Evolutionary conservation across 2,329 filamentous ascomycete species (phyloP).

Genomic region (Tetracladium maxilliforme): DNA sequence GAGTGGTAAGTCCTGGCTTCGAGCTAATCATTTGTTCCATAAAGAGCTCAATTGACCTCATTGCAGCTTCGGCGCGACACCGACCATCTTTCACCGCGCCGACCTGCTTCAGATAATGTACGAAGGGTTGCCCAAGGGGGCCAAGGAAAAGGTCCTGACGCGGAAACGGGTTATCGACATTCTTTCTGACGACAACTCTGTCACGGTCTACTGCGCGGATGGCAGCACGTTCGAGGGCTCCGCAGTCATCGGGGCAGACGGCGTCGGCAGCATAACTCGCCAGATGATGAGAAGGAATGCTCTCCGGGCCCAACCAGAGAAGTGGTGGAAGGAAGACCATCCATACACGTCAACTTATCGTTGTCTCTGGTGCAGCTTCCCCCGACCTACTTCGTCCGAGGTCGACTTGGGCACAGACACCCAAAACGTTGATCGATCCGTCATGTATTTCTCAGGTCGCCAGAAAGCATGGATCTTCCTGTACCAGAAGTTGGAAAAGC

Average conservation of each 20-base stretch:
- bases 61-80: no score
- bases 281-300: not conserved
- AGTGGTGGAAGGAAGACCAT: not conserved
- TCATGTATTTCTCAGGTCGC: not conserved
- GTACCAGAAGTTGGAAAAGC: slow-evolving; percentile 10
- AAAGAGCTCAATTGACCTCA: no score
- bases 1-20: no score
- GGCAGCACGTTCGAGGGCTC: slow-evolving; percentile 4
- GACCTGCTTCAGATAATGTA: no score
- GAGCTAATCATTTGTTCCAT: no score
- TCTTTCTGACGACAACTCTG: slow-evolving; percentile 2
- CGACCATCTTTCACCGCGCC: no score
- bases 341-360: no score
- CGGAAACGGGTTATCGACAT: no score
- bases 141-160: no score
- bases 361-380: no score
- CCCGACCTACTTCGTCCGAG: not conserved
- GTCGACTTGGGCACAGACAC: not conserved
- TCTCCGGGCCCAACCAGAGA: not conserved
- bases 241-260: slow-evolving; percentile 7
- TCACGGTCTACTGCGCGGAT: slow-evolving; percentile 4
- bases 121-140: no score
- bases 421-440: not conserved
- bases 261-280: slow-evolving; percentile 6
- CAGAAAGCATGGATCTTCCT: not conserved